Percentiles rank a stretch among this genome's conserved stretches.
phyloP scores from a whole-genome alignment of 345 rosid species.

The Sonneratia alba region DNA sequence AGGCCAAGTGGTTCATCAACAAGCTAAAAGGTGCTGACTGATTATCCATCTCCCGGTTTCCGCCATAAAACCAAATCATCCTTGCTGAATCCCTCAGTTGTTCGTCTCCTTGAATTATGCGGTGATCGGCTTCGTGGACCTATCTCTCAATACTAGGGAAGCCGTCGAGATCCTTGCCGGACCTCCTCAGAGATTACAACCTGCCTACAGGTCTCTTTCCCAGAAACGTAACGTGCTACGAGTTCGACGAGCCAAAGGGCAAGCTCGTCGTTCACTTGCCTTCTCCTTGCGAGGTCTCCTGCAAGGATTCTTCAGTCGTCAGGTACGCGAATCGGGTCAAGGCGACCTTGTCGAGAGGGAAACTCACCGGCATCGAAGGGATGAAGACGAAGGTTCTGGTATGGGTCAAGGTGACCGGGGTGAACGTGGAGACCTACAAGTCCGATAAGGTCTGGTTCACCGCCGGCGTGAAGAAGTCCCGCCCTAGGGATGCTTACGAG shows the following conservation, averaged over 20 bases:
- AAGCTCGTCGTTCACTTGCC: constrained; percentile 23
- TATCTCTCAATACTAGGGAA: constrained; percentile 12
- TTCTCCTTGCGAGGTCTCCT: constrained; percentile 21
- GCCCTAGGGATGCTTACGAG: constrained; percentile 22
- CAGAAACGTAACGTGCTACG: constrained; percentile 24
- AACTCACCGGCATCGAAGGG: constrained; percentile 24
- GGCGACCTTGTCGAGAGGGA: constrained; percentile 24
- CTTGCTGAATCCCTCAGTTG: background rate
- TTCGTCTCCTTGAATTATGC: background rate
- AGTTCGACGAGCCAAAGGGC: constrained; percentile 17
- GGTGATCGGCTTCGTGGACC: too few species aligned
- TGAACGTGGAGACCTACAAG: constrained; percentile 26
- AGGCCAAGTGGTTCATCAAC: constrained; percentile 27
- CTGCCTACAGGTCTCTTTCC: constrained; percentile 30
- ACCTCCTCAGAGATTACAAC: constrained; percentile 26
- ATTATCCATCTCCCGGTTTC: background rate
- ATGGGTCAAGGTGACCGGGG: constrained; percentile 28
- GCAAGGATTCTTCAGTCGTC: constrained; percentile 29
- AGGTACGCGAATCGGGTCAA: constrained; percentile 22
- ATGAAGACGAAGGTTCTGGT: constrained; percentile 36
- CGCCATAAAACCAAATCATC: background rate
- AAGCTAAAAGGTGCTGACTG: constrained; percentile 23
- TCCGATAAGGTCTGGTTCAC: constrained; percentile 31
- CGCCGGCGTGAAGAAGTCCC: constrained; percentile 26
- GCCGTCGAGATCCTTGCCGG: constrained; percentile 20